Percentiles rank a stretch among this genome's conserved stretches.
These are phyloP conservation scores for Lyophyllum semitale DNA, from an alignment of 768 basidiomycete species.

Conservation along the genomic window DNA sequence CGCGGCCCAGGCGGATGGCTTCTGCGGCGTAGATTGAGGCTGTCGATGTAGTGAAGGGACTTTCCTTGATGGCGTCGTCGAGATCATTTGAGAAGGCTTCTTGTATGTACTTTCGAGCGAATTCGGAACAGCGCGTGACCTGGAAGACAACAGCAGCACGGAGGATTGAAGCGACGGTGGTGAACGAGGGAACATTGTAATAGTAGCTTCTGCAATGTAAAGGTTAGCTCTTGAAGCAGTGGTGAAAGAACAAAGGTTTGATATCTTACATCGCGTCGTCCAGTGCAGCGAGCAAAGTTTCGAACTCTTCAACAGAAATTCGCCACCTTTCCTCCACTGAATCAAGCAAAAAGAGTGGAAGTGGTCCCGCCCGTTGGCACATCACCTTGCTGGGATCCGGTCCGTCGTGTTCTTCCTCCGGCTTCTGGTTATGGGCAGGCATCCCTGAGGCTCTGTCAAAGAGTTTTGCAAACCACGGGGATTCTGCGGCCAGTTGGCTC, in stretches of 20 bases:
- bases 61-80: not conserved
- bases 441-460: slow-evolving; percentile 14
- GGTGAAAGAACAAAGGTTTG: not conserved
- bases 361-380: slow-evolving; percentile 3
- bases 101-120: slow-evolving; percentile 26
- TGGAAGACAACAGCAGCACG: slow-evolving; percentile 32
- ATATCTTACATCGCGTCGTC: slow-evolving; percentile 22
- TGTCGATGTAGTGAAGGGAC: too few relatives aligned
- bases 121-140: slow-evolving; percentile 26
- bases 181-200: slow-evolving; percentile 23
- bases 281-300: slow-evolving; percentile 16
- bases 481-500: slow-evolving; percentile 22
- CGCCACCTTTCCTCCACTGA: not conserved
- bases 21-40: slow-evolving; percentile 21
- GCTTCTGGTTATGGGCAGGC: not conserved
- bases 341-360: slow-evolving; percentile 7
- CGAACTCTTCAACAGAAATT: slow-evolving; percentile 13
- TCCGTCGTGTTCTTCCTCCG: not conserved
- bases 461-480: slow-evolving; percentile 24
- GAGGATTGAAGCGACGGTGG: slow-evolving; percentile 29
- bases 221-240: not conserved
- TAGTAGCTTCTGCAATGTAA: slow-evolving; percentile 20
- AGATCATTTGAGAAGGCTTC: slow-evolving; percentile 29
- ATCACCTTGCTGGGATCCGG: slow-evolving; percentile 1
- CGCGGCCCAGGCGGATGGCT: slow-evolving; percentile 31